Evolutionary conservation across 1,284 basidiomycete species (phyloP).

Genomic region (Ganoderma resinaceum): DNA sequence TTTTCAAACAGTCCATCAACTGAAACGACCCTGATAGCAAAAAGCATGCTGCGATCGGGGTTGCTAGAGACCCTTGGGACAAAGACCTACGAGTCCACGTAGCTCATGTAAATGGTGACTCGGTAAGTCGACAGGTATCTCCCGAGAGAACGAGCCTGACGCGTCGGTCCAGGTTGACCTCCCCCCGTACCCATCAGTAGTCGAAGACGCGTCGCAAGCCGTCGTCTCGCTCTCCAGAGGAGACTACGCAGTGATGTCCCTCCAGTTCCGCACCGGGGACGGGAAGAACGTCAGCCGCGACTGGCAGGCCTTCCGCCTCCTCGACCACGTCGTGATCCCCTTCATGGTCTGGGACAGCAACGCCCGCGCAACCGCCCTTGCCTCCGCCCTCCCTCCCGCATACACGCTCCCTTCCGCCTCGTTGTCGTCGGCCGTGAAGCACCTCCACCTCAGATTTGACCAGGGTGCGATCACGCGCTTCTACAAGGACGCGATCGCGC

Average conservation of each 20-base stretch:
- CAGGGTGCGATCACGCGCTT: background rate
- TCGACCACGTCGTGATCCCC: conserved; percentile 3
- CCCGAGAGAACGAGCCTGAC: background rate
- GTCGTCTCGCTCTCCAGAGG: conserved; percentile 2
- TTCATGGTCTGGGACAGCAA: conserved; percentile 1
- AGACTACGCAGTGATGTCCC: conserved; percentile 1
- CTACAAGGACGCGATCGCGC: conserved; percentile 1
- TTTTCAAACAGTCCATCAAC: background rate
- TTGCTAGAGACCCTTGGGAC: background rate
- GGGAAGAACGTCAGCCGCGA: background rate
- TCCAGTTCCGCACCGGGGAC: conserved; percentile 13
- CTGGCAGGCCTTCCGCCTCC: conserved; percentile 1
- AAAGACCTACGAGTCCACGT: background rate
- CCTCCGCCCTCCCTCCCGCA: background rate
- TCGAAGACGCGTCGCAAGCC: background rate
- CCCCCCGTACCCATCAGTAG: background rate
- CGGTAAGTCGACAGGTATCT: background rate
- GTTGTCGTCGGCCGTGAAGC: background rate
- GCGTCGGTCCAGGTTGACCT: background rate
- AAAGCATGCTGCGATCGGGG: background rate
- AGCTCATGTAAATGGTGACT: background rate
- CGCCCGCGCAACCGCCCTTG: background rate
- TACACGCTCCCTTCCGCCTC: background rate
- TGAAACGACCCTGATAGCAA: background rate
- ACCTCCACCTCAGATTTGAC: background rate